phyloP scores from a whole-genome alignment of 345 rosid species.

The Citrus cavaleriei region DNA sequence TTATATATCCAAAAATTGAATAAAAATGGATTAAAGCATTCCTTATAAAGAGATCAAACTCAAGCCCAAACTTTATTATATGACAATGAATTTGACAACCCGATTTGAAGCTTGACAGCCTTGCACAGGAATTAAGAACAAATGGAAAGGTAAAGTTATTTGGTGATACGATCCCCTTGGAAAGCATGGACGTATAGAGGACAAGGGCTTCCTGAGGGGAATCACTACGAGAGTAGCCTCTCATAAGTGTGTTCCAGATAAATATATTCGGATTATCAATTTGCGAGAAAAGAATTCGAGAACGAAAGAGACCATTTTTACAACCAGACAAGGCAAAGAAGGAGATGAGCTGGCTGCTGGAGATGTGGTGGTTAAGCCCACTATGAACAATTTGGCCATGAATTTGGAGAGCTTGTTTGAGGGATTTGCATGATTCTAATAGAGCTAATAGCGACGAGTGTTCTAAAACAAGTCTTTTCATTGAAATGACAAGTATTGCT shows the following conservation, averaged over 20 bases:
- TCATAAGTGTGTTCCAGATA: constrained; percentile 35
- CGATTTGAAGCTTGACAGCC: constrained; percentile 16
- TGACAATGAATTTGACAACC: constrained; percentile 36
- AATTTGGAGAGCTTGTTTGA: constrained; percentile 32
- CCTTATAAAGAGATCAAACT: constrained; percentile 31
- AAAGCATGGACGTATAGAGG: constrained; percentile 32
- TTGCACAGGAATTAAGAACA: constrained; percentile 31
- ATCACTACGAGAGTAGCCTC: constrained; percentile 34
- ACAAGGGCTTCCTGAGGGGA: constrained; percentile 23
- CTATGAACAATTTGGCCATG: constrained; percentile 28
- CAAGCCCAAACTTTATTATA: constrained; percentile 28
- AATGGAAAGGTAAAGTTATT: constrained; percentile 42
- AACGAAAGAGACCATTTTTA: constrained; percentile 16
- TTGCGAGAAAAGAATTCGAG: constrained; percentile 30
- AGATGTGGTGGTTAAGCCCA: constrained; percentile 19
- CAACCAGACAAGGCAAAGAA: constrained; percentile 32
- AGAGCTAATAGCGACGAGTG: constrained; percentile 4
- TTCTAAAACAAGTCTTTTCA: constrained; percentile 8
- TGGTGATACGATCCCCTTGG: constrained; percentile 11
- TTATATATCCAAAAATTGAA: constrained; percentile 10
- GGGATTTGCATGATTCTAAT: constrained; percentile 31
- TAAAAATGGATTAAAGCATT: constrained; percentile 35
- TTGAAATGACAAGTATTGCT: background rate
- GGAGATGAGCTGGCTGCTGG: constrained; percentile 29
- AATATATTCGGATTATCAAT: constrained; percentile 26